phyloP scores from a whole-genome alignment of 257 asterid species.

The Verbascum thapsus region DNA sequence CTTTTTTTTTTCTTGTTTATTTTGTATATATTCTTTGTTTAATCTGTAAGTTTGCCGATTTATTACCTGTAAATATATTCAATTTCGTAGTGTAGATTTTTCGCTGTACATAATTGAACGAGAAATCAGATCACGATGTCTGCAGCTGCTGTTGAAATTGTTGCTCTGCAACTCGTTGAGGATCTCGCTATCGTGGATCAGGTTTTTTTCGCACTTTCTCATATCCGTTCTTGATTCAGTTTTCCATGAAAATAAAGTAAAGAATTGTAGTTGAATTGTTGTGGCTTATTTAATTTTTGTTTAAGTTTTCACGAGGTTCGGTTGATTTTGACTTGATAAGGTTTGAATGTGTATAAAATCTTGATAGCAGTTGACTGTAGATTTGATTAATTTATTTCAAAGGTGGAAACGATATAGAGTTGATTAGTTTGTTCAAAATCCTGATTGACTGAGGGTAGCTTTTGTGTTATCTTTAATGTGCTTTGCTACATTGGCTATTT shows the following conservation, averaged over 20 bases:
- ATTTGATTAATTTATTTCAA: too few relatives aligned
- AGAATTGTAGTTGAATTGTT: neutral
- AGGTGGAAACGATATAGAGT: neutral
- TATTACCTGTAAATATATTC: too few relatives aligned
- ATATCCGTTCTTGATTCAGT: neutral
- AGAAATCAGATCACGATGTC: constrained; percentile 48
- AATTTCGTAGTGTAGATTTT: constrained; percentile 24
- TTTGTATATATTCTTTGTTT: neutral
- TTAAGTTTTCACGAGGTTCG: constrained; percentile 12
- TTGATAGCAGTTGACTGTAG: too few relatives aligned
- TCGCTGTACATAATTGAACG: constrained; percentile 25
- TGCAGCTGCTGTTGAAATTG: constrained; percentile 40
- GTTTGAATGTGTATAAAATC: constrained; percentile 4
- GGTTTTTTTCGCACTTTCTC: constrained; percentile 42
- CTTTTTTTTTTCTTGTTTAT: constrained; percentile 5
- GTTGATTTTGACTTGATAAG: constrained; percentile 15
- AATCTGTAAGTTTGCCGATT: too few relatives aligned
- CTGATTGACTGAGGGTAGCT: too few relatives aligned
- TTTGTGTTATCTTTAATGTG: too few relatives aligned
- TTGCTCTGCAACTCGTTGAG: constrained; percentile 39
- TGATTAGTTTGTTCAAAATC: constrained; percentile 8
- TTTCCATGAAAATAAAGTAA: too few relatives aligned
- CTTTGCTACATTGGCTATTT: neutral
- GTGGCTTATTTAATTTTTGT: neutral
- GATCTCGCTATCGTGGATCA: constrained; percentile 44